phyloP scores from a whole-genome alignment of 2,329 filamentous ascomycete species.

The Mycosphaerella sp. region DNA sequence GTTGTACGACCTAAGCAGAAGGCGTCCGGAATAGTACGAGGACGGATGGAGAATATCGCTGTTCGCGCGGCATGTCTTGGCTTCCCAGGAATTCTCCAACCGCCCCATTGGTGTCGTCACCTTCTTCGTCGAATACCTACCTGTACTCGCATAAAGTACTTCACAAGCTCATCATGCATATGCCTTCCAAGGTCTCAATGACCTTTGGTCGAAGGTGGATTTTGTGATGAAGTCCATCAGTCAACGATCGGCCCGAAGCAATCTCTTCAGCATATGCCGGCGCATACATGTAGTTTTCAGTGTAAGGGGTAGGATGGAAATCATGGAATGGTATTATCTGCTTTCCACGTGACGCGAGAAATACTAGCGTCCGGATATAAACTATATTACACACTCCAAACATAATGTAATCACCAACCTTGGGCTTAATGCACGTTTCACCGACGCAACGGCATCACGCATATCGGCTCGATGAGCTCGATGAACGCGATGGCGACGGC shows the following conservation, averaged over 20 bases:
- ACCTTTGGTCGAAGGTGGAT: conserved; percentile 2
- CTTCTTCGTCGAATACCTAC: conserved; percentile 1
- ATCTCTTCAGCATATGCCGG: neutral
- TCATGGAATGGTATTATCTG: too few species aligned
- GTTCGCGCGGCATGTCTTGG: too few species aligned
- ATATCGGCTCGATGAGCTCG: neutral
- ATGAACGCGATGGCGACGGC: neutral
- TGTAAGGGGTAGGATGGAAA: too few species aligned
- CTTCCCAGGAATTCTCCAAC: too few species aligned
- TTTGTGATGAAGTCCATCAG: conserved; percentile 4
- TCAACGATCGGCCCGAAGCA: neutral
- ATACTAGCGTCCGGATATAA: too few species aligned
- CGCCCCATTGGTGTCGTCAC: too few species aligned
- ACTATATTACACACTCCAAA: too few species aligned
- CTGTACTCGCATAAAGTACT: too few species aligned
- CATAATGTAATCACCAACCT: neutral
- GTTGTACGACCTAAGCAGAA: too few species aligned
- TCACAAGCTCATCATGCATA: neutral
- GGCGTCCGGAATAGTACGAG: too few species aligned
- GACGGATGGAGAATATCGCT: too few species aligned
- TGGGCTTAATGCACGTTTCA: neutral
- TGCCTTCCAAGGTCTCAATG: neutral
- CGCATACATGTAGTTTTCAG: neutral
- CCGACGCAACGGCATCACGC: neutral
- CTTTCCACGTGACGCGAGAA: too few species aligned